Conservation (phyloP, 805 yeast species). For the Kurtzmaniella cleridarum region DNA sequence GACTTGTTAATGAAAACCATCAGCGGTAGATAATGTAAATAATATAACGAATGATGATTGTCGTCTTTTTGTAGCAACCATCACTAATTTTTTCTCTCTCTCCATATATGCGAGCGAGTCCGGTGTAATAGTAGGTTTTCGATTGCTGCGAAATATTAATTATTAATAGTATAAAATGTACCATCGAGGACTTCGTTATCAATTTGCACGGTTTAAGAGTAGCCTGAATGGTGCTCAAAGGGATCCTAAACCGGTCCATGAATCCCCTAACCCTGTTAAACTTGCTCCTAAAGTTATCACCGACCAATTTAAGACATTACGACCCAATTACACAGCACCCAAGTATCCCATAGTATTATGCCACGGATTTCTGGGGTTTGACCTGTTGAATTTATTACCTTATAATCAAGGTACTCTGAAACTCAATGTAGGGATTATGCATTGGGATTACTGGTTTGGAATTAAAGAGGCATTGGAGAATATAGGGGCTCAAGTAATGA, state of each 20-base stretch:
- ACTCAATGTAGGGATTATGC: constrained; percentile 26
- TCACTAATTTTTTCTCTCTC: too few relatives aligned
- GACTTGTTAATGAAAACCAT: constrained; percentile 54
- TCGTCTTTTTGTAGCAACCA: too few relatives aligned
- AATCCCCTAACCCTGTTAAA: not conserved
- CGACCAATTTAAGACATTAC: constrained; percentile 22
- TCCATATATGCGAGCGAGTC: too few relatives aligned
- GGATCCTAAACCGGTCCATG: not conserved
- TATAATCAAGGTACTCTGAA: constrained; percentile 9
- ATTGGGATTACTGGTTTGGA: constrained; percentile 79
- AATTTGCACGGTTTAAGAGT: not conserved
- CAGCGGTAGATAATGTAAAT: constrained; percentile 20
- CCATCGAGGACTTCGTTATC: not conserved
- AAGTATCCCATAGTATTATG: constrained; percentile 73
- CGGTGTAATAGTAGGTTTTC: too few relatives aligned
- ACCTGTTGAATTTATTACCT: constrained; percentile 29
- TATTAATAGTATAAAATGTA: too few relatives aligned
- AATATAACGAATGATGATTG: not conserved
- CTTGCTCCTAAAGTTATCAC: constrained; percentile 14
- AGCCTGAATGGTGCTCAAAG: not conserved
- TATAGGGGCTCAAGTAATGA: constrained; percentile 63
- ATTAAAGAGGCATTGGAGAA: constrained; percentile 54
- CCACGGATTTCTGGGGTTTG: constrained; percentile 86
- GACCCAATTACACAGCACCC: constrained; percentile 50
- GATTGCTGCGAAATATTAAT: too few relatives aligned